phyloP scores from a whole-genome alignment of 148 eudicot species.

The Chenopodium berlandieri region DNA sequence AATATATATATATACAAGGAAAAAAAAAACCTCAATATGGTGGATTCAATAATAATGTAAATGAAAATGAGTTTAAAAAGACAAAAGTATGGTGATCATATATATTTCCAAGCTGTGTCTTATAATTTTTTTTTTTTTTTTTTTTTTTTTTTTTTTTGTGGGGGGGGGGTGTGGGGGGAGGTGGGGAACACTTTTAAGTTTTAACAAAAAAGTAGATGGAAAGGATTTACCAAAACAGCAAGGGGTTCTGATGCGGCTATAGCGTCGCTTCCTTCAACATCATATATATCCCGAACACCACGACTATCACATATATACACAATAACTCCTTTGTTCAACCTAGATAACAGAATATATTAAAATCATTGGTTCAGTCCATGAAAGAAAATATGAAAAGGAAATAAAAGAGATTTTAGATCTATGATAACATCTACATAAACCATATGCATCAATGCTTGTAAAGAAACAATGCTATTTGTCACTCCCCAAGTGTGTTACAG shows the following conservation, averaged over 20 bases:
- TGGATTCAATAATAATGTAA: not conserved
- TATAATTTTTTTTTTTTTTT: no score
- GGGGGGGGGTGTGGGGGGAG: no score
- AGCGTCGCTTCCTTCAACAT: slow-evolving; percentile 90
- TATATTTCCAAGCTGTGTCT: not conserved
- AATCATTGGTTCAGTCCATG: not conserved
- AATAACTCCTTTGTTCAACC: slow-evolving; percentile 97
- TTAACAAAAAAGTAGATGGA: not conserved
- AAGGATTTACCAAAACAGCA: slow-evolving; percentile 70
- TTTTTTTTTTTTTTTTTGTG: no score
- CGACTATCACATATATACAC: slow-evolving; percentile 95
- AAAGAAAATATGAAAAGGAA: not conserved
- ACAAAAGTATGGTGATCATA: not conserved
- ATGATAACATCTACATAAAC: not conserved
- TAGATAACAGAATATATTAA: slow-evolving; percentile 25
- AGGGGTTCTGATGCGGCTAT: slow-evolving; percentile 86
- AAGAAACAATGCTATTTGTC: not conserved
- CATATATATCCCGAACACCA: slow-evolving; percentile 96
- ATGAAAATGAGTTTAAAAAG: not conserved
- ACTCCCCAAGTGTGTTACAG: not conserved
- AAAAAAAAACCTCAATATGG: not conserved
- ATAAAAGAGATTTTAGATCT: no score
- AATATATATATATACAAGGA: not conserved
- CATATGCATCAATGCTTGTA: not conserved
- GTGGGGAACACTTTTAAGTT: not conserved